Evolutionary conservation across 768 basidiomycete species (phyloP), one percentile per base, ranked within the genome.

Genomic region (Strobilomyces dryophilus): DNA sequence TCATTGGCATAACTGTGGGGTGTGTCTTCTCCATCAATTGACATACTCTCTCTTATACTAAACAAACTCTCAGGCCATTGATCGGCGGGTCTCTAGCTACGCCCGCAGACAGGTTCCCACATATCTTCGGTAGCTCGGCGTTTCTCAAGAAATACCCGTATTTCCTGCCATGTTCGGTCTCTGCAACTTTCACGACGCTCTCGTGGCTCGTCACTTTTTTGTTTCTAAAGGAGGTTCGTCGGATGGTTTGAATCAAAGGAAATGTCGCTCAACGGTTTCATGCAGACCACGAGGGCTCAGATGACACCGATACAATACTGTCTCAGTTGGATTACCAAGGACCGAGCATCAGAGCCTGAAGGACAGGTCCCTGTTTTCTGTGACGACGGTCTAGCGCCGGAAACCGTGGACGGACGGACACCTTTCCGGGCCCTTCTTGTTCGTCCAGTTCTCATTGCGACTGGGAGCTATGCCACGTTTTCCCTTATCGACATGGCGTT

Each of bases 111-210:
- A 79, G 79, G 21, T 89, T 87, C 63, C 86, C 87, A 1, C 57
- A 56, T 3, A 51, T 76, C 2, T 90, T 90, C 55, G 84, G 83
- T 43, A 54, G 70, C 35, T 74, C 72, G 5, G 56, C 59, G 15
- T 88, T 91, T 59, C 78, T 84, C 76, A 76, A 74, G 57, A 63
- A 76, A 47, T 85, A 84, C 65, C 87, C 89, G 0, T 90, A 91
- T 67, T 86, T 88, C 64, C 73, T 89, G 15, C 80, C 87, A 0
- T 88, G 87, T 58, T 76, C 82, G 12, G 77, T 86, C 15, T 73
- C 83, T 5, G 84, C 83, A 1, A 78, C 76, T 1, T 76, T 83
- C 58, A 73, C 82, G 1, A 66, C 70, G 8, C 8, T 82, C 12
- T 78, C 77, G 9, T 81, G 77, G 75, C 35, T 81, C 14, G 64